Percentiles rank a stretch among this genome's conserved stretches.
phyloP scores from a whole-genome alignment of 345 rosid genomes.

The Capsella bursapastoris region DNA sequence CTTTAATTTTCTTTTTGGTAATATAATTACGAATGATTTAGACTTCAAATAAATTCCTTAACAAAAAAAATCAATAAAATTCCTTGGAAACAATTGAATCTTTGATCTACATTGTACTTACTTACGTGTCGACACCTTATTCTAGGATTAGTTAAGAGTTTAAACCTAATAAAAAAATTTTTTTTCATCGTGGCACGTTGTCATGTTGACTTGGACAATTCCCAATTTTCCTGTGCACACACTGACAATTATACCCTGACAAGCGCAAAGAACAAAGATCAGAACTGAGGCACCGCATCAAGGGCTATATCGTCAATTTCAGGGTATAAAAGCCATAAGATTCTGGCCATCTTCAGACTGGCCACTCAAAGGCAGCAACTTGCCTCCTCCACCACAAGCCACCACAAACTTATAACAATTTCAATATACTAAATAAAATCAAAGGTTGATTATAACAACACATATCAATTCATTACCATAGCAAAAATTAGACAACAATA shows the following conservation, averaged over 20 bases:
- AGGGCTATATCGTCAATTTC: constrained; percentile 24
- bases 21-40: neutral
- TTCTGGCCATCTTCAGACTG: constrained; percentile 26
- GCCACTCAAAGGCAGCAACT: constrained; percentile 27
- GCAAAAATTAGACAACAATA: neutral
- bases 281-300: neutral
- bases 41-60: constrained; percentile 1
- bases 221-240: neutral
- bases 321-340: constrained; percentile 32
- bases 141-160: neutral
- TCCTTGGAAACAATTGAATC: neutral
- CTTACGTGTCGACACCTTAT: constrained; percentile 1
- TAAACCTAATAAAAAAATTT: neutral
- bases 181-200: constrained; percentile 25
- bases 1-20: too few species aligned
- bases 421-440: neutral
- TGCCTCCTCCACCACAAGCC: constrained; percentile 30
- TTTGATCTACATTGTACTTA: neutral
- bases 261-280: constrained; percentile 20
- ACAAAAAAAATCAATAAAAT: neutral
- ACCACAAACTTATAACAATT: constrained; percentile 2
- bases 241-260: constrained; percentile 41
- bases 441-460: neutral
- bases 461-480: neutral
- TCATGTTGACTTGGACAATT: constrained; percentile 12